phyloP scores from a whole-genome alignment of 176 grass and related monocot species.

The Paspalum notatum region DNA sequence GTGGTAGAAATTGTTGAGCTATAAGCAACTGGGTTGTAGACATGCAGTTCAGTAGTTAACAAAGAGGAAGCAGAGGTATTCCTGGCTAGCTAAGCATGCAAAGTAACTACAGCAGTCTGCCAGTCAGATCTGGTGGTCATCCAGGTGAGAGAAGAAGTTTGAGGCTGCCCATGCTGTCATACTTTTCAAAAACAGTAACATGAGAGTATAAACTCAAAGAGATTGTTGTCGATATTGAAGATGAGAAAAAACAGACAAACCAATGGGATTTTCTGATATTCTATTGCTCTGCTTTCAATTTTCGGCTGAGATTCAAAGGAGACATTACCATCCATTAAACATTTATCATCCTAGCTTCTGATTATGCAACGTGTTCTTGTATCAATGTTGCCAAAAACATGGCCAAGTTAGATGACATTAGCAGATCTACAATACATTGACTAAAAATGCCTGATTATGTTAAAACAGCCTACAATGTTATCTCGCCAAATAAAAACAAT shows the following conservation, averaged over 20 bases:
- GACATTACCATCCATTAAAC: too few relatives aligned
- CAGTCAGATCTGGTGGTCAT: neutral
- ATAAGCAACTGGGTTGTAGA: neutral
- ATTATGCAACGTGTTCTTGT: too few relatives aligned
- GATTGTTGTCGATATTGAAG: neutral
- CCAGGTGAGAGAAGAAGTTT: neutral
- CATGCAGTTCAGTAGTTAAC: neutral
- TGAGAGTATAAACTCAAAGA: neutral
- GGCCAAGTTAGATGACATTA: too few relatives aligned
- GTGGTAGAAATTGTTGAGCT: neutral
- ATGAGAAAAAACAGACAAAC: neutral
- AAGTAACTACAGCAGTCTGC: slow-evolving; percentile 13
- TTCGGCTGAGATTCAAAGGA: too few relatives aligned
- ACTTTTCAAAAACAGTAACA: neutral
- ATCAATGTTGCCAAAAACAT: too few relatives aligned
- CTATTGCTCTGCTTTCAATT: too few relatives aligned
- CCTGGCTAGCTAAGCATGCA: neutral
- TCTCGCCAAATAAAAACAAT: too few relatives aligned
- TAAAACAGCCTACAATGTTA: too few relatives aligned
- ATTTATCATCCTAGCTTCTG: too few relatives aligned
- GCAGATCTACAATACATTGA: too few relatives aligned
- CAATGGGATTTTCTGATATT: too few relatives aligned
- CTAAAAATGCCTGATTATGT: too few relatives aligned
- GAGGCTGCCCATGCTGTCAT: neutral
- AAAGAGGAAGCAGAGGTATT: neutral